Percentiles rank a stretch among this genome's conserved stretches.
phyloP scores from a whole-genome alignment of 768 basidiomycete species.

The Cystobasidium onofrii region DNA sequence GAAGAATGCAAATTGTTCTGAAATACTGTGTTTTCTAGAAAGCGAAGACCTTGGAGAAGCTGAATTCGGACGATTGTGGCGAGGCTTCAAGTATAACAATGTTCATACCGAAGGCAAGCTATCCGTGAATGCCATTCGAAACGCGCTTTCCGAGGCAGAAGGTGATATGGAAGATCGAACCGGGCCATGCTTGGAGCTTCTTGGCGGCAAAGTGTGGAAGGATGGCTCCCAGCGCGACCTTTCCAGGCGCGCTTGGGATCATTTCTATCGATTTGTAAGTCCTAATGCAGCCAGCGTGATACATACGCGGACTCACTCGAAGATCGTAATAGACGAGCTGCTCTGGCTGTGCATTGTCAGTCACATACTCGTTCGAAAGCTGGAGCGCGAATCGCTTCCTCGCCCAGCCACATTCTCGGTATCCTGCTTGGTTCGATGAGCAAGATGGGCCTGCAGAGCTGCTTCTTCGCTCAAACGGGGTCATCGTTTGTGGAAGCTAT shows the following conservation, averaged over 20 bases:
- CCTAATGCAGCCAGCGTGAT: too few relatives aligned
- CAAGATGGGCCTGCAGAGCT: not conserved
- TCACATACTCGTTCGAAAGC: slow-evolving; percentile 11
- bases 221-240: not conserved
- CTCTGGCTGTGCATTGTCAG: slow-evolving; percentile 23
- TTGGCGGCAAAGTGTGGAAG: slow-evolving; percentile 26
- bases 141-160: slow-evolving; percentile 22
- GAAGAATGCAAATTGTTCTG: not conserved
- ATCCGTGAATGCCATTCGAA: slow-evolving; percentile 13
- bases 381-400: slow-evolving; percentile 10
- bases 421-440: slow-evolving; percentile 17
- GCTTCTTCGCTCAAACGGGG: not conserved
- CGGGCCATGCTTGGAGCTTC: slow-evolving; percentile 8
- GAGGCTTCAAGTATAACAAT: slow-evolving; percentile 24
- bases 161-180: not conserved
- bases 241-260: not conserved
- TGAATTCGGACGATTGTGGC: slow-evolving; percentile 19
- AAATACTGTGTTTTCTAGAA: not conserved
- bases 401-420: not conserved
- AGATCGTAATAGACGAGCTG: slow-evolving; percentile 22
- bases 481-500: slow-evolving; percentile 14
- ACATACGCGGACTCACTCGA: too few relatives aligned
- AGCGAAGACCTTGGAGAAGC: not conserved
- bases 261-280: slow-evolving; percentile 27
- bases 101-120: slow-evolving; percentile 23